Conservation (phyloP, 2,329 filamentous ascomycete genomes). For the Trichophyton schoenleinii region DNA sequence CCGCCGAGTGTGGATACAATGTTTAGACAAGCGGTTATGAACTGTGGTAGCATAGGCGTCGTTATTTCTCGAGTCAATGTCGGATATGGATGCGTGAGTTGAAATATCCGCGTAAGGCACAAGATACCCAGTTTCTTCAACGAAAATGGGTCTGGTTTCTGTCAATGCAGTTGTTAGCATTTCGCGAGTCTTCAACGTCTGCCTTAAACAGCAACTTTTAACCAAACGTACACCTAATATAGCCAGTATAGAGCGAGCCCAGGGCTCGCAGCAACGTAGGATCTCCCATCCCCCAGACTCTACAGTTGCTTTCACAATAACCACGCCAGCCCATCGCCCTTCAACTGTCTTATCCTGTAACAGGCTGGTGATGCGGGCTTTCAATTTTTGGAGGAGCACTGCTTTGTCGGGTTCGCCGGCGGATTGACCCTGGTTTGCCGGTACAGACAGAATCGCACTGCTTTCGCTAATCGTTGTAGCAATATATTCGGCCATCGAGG, state of each 20-base stretch:
- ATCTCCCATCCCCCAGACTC: constrained; percentile 79
- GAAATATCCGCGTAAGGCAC: constrained; percentile 70
- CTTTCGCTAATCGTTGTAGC: constrained; percentile 44
- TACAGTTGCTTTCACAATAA: constrained; percentile 65
- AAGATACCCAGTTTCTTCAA: constrained; percentile 67
- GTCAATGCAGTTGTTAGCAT: not conserved
- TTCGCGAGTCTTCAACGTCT: not conserved
- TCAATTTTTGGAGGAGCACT: constrained; percentile 68
- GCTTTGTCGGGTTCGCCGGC: constrained; percentile 51
- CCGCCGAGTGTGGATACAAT: constrained; percentile 41
- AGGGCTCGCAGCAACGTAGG: constrained; percentile 57
- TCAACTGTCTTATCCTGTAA: constrained; percentile 63
- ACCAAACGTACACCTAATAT: constrained; percentile 51
- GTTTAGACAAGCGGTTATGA: constrained; percentile 60
- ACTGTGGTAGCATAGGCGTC: constrained; percentile 64
- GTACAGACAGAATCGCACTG: constrained; percentile 48
- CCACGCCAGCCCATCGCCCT: constrained; percentile 64
- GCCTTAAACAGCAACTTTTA: not conserved
- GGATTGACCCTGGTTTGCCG: constrained; percentile 44
- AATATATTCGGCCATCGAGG: constrained; percentile 58
- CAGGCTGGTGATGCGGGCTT: constrained; percentile 62
- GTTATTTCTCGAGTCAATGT: constrained; percentile 78
- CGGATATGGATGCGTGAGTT: constrained; percentile 66
- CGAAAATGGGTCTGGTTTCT: constrained; percentile 65
- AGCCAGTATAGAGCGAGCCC: constrained; percentile 63